Evolutionary conservation across 1,139 yeast species (phyloP).

Genomic region (Kodamaea ohmeri): DNA sequence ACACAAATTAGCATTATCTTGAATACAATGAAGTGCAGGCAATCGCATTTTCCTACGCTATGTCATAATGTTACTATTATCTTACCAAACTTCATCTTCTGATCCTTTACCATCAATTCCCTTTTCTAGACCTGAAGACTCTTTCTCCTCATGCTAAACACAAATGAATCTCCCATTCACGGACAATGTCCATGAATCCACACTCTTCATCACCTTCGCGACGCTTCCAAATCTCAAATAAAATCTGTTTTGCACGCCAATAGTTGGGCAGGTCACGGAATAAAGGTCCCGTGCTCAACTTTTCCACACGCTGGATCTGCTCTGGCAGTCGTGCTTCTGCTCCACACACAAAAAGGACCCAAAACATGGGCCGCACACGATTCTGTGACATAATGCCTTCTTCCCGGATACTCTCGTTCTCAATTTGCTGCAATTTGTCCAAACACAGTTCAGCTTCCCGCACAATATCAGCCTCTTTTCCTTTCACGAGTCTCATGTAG

Average conservation of each 20-base stretch:
- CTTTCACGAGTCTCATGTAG: conserved; percentile 45
- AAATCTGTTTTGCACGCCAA: conserved; percentile 56
- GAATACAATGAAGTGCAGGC: too few species aligned
- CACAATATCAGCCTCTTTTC: conserved; percentile 4
- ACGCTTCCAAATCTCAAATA: conserved; percentile 52
- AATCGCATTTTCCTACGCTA: too few species aligned
- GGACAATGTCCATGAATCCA: conserved; percentile 53
- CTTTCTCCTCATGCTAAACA: conserved; percentile 26
- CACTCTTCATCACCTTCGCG: conserved; percentile 36
- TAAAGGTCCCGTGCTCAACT: conserved; percentile 25
- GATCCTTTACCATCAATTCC: too few species aligned
- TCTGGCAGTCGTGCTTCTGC: conserved; percentile 38
- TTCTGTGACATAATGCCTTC: too few species aligned
- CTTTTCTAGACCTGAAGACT: background rate
- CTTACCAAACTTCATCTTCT: too few species aligned
- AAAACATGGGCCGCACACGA: conserved; percentile 36
- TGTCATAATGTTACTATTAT: too few species aligned
- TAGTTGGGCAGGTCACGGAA: conserved; percentile 27
- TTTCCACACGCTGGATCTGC: conserved; percentile 19
- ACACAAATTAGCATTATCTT: too few species aligned
- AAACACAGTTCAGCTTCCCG: conserved; percentile 20
- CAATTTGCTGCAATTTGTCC: conserved; percentile 24
- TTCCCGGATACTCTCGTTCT: conserved; percentile 11
- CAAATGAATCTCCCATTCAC: conserved; percentile 52
- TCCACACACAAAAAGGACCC: conserved; percentile 51